Evolutionary conservation across 2,329 filamentous ascomycete species (phyloP).

Genomic region (Chaetomiaceae sp.): DNA sequence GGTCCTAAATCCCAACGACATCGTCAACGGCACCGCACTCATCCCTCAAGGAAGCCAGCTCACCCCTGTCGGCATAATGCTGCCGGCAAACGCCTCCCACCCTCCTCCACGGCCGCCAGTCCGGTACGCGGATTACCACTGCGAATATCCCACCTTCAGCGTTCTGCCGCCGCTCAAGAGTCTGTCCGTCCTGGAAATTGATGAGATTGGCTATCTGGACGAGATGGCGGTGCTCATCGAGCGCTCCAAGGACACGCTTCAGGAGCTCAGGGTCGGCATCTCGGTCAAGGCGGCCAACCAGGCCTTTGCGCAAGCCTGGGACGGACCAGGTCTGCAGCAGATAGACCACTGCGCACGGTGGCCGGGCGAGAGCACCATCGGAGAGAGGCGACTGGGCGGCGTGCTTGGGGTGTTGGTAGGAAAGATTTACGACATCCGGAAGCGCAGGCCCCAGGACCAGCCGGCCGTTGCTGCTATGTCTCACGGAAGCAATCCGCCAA

Average conservation of each 20-base stretch:
- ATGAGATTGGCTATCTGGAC: constrained; percentile 76
- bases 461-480: background rate
- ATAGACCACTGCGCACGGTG: constrained; percentile 55
- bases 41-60: constrained; percentile 36
- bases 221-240: constrained; percentile 76
- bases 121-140: constrained; percentile 50
- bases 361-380: constrained; percentile 54
- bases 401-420: constrained; percentile 65
- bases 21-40: constrained; percentile 21
- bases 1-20: constrained; percentile 19
- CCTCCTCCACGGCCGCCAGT: constrained; percentile 37
- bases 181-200: constrained; percentile 73
- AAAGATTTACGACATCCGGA: constrained; percentile 58
- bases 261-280: constrained; percentile 71
- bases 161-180: constrained; percentile 70
- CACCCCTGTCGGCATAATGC: constrained; percentile 40
- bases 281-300: constrained; percentile 43
- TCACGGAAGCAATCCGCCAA: background rate
- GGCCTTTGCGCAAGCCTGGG: constrained; percentile 60
- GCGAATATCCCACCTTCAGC: constrained; percentile 77
- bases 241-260: constrained; percentile 60
- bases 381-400: constrained; percentile 62
- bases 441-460: constrained; percentile 12
- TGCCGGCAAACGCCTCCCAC: constrained; percentile 29
- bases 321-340: constrained; percentile 58